Conservation (phyloP, 1,284 basidiomycete species). For the Trametes pubescens region DNA sequence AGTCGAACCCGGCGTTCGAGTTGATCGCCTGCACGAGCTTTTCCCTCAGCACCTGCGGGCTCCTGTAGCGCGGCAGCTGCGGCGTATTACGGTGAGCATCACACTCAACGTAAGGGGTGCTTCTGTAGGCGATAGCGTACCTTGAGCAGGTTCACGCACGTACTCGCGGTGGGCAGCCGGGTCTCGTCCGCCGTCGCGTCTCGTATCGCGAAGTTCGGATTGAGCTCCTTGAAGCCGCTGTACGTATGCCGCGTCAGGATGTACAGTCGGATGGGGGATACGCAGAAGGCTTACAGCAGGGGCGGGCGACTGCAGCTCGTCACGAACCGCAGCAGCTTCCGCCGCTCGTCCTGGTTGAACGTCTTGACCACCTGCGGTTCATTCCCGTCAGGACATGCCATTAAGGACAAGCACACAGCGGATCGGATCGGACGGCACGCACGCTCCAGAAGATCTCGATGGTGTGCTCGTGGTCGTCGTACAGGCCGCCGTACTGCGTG, state of each 20-base stretch:
- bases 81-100: constrained; percentile 13
- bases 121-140: constrained; percentile 43
- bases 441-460: constrained; percentile 83
- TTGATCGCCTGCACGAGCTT: constrained; percentile 90
- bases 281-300: constrained; percentile 62
- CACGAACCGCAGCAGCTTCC: constrained; percentile 84
- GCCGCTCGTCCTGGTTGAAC: constrained; percentile 77
- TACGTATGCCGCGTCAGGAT: constrained; percentile 18
- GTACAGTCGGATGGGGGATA: neutral
- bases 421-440: constrained; percentile 34
- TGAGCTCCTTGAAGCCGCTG: constrained; percentile 88
- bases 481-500: constrained; percentile 83
- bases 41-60: constrained; percentile 66
- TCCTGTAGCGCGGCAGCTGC: constrained; percentile 75
- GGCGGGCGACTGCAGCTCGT: constrained; percentile 93
- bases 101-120: neutral
- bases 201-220: constrained; percentile 87
- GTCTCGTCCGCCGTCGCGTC: constrained; percentile 78
- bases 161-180: constrained; percentile 82
- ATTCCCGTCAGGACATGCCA: constrained; percentile 18
- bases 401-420: too few relatives aligned
- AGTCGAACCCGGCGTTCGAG: constrained; percentile 88
- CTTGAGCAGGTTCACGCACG: constrained; percentile 90
- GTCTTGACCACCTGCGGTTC: constrained; percentile 69
- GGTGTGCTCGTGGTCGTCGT: constrained; percentile 73